phyloP scores from a whole-genome alignment of 352 stramenopile genomes.

The Phytopythium sindhum region DNA sequence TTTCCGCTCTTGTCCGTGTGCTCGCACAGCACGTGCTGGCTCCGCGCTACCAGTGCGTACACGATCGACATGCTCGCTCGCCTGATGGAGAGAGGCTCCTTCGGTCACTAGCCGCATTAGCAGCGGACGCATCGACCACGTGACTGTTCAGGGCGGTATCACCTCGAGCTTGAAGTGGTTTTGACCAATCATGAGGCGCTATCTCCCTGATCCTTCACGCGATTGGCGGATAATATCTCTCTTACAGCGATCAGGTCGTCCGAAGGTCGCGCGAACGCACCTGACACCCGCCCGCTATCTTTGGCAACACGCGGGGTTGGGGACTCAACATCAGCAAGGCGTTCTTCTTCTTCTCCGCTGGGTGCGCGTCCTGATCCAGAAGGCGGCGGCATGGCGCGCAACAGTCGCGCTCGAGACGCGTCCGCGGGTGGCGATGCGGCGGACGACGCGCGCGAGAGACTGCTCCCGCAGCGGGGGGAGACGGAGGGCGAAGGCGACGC shows the following conservation, averaged over 20 bases:
- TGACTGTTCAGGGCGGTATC: neutral
- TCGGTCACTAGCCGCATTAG: neutral
- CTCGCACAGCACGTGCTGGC: constrained; percentile 78
- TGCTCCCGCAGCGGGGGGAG: constrained; percentile 29
- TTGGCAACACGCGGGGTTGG: neutral
- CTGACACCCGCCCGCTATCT: constrained; percentile 1
- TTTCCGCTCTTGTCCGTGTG: constrained; percentile 73
- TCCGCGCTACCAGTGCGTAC: constrained; percentile 64
- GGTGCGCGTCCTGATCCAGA: neutral
- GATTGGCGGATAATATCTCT: neutral
- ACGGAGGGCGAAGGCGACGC: constrained; percentile 22
- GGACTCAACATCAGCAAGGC: neutral
- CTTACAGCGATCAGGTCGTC: neutral
- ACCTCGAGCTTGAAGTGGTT: neutral
- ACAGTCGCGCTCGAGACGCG: neutral
- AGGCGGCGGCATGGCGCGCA: constrained; percentile 3
- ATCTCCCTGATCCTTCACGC: neutral
- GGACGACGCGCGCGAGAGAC: constrained; percentile 39
- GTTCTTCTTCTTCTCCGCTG: neutral
- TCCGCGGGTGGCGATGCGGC: constrained; percentile 5
- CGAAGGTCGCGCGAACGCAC: constrained; percentile 1
- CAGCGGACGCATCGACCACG: neutral
- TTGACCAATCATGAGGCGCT: neutral
- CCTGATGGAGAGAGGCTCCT: neutral
- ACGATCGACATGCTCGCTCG: constrained; percentile 60